Percentiles rank a stretch among this genome's conserved stretches.
phyloP scores from a whole-genome alignment of 768 basidiomycete species.

The Gautieria morchelliformis region DNA sequence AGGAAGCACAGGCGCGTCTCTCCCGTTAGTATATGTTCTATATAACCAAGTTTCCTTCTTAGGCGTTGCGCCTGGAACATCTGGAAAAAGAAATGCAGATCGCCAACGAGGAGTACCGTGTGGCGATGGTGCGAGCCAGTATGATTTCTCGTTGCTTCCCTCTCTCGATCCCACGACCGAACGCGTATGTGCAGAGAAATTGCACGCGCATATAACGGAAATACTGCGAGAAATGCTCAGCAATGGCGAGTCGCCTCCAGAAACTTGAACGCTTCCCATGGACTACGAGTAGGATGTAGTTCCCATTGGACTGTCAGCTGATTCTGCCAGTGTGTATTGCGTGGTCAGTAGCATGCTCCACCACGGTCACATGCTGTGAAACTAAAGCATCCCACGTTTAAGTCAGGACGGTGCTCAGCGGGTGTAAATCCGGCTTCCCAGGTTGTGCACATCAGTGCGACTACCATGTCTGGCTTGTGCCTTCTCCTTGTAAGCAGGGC shows the following conservation, averaged over 20 bases:
- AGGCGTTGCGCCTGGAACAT: slow-evolving; percentile 58
- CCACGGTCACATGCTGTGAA: too few species aligned
- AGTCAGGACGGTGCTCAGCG: too few species aligned
- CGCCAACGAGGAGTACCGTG: slow-evolving; percentile 69
- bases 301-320: too few species aligned
- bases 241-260: slow-evolving; percentile 32
- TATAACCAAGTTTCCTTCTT: slow-evolving; percentile 3
- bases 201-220: slow-evolving; percentile 53
- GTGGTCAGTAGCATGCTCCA: too few species aligned
- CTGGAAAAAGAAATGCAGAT: slow-evolving; percentile 62
- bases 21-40: neutral
- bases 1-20: slow-evolving; percentile 54
- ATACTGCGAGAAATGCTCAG: slow-evolving; percentile 47
- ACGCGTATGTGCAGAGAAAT: slow-evolving; percentile 31
- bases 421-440: too few species aligned
- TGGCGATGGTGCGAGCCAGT: slow-evolving; percentile 72
- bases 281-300: too few species aligned
- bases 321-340: too few species aligned
- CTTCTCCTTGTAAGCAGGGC: too few species aligned
- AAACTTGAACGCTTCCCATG: neutral
- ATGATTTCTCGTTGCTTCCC: slow-evolving; percentile 20
- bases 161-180: neutral
- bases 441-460: too few species aligned
- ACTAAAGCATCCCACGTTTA: too few species aligned
- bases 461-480: too few species aligned